Base-by-base conservation (phyloP, 805 yeast species). In the Yarrowia porcina region DNA sequence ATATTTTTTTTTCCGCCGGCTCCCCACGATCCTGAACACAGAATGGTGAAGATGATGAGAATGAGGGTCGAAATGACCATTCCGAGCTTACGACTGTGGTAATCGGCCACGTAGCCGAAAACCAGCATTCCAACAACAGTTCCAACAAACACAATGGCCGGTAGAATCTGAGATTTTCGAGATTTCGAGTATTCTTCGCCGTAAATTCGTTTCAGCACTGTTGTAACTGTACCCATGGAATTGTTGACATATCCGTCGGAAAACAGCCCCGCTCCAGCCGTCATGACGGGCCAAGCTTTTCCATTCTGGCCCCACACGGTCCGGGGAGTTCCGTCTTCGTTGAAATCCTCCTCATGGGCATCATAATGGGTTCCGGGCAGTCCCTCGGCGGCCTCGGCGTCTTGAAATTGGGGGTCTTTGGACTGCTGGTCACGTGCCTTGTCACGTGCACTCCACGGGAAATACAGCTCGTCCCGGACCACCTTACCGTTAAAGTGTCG, bases 221-320 rank as follows among this genome's bases (percentile, higher is more conserved):
- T 84, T 33, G 86, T 80, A 13, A 87, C 96, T 11, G 94, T 82
- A 64, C 89, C 82, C 64, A 90, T 88, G 61, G 94, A 85, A 65
- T 89, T 90, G 73, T 91, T 91, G 66, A 90, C 87, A 72, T 91
- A 92, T 61, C 97, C 97, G 75, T 93, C 98, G 38, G 96, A 87
- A 75, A 92, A 91, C 49, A 92, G 79, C 61, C 97, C 97, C 0
- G 97, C 94, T 66, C 97, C 97, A 0, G 96, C 86, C 13, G 90
- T 86, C 67, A 88, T 78, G 59, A 89, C 84, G 4, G 94, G 85
- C 87, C 90, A 82, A 67, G 78, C 61, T n/a, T 41, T 39, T 39
- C 61, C 61, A 49, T 56, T 56, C 23, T 41, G 49, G 39, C 61
- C 61, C 61, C 61, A 56, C 4, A 41, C 39, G 11, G 61, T 39